A percentile compares a stretch with the other conserved stretches of the same genome.
phyloP scores from a whole-genome alignment of 192 early-diverging fungal genomes.

The Coemansia sp. region DNA sequence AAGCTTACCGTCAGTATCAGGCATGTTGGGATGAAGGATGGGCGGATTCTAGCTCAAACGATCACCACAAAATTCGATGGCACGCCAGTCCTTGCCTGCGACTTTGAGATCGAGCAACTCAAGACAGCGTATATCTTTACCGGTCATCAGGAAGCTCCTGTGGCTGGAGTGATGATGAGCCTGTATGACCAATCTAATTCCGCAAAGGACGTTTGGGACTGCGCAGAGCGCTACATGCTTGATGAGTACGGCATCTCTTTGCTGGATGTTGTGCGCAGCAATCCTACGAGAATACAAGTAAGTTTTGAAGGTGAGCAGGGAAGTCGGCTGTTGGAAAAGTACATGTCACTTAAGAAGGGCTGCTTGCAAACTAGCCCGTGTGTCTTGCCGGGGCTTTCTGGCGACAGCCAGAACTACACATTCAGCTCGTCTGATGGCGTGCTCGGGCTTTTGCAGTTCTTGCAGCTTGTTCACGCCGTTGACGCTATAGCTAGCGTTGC shows the following conservation, averaged over 20 bases:
- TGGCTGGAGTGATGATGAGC: constrained; percentile 92
- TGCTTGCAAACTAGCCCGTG: constrained; percentile 29
- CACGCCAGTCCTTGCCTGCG: constrained; percentile 61
- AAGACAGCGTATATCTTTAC: constrained; percentile 90
- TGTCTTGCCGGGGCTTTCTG: background rate
- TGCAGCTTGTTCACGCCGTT: constrained; percentile 79
- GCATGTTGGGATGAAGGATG: constrained; percentile 91
- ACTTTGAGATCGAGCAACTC: constrained; percentile 89
- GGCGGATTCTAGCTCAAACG: constrained; percentile 87
- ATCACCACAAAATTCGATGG: constrained; percentile 76
- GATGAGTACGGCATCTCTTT: constrained; percentile 84
- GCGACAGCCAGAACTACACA: background rate
- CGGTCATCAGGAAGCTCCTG: constrained; percentile 86
- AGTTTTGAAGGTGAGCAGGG: constrained; percentile 23
- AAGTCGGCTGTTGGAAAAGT: background rate
- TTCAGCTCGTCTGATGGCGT: constrained; percentile 72
- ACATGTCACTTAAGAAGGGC: background rate
- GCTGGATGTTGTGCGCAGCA: constrained; percentile 84
- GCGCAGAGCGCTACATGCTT: constrained; percentile 81
- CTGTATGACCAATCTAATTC: constrained; percentile 81
- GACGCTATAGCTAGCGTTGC: constrained; percentile 86
- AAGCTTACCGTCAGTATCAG: constrained; percentile 75
- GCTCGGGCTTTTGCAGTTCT: constrained; percentile 89
- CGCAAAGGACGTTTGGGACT: constrained; percentile 85
- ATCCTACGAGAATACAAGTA: constrained; percentile 57